These are phyloP conservation scores for Leccinum barrowsii DNA, from an alignment of 768 basidiomycete genomes.

Conservation along the genomic window DNA sequence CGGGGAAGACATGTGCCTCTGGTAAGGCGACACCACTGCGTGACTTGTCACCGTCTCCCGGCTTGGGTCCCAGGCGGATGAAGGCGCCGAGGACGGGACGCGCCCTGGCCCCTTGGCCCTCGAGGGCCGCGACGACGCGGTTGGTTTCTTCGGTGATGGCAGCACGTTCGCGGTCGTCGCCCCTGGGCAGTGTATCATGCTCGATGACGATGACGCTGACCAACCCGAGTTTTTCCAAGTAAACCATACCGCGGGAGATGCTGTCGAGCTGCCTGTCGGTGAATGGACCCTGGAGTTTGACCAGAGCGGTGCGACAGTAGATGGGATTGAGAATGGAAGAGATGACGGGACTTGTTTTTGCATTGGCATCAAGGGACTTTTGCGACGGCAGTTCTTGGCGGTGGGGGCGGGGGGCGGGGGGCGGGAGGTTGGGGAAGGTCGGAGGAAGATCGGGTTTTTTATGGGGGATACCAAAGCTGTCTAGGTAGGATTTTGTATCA, in stretches of 20 bases:
- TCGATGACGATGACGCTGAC: slow-evolving; percentile 96
- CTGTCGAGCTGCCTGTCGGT: slow-evolving; percentile 90
- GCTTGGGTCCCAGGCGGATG: slow-evolving; percentile 78
- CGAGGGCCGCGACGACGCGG: slow-evolving; percentile 77
- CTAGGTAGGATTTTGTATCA: slow-evolving; percentile 87
- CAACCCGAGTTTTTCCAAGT: slow-evolving; percentile 92
- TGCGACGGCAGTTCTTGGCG: slow-evolving; percentile 8
- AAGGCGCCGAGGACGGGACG: slow-evolving; percentile 87
- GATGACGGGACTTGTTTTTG: slow-evolving; percentile 50
- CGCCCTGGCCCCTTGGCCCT: slow-evolving; percentile 80
- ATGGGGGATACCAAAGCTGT: slow-evolving; percentile 77
- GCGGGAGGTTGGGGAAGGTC: slow-evolving; percentile 24
- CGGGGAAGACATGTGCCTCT: slow-evolving; percentile 76
- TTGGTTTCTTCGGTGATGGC: slow-evolving; percentile 76
- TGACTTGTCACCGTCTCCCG: slow-evolving; percentile 36
- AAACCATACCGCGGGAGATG: slow-evolving; percentile 89
- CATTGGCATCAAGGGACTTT: slow-evolving; percentile 31
- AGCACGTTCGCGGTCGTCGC: slow-evolving; percentile 66
- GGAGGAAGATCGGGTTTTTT: slow-evolving; percentile 20
- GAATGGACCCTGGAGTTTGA: slow-evolving; percentile 97
- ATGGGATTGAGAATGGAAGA: slow-evolving; percentile 84
- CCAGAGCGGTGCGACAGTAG: slow-evolving; percentile 82
- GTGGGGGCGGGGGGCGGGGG: slow-evolving; percentile 18
- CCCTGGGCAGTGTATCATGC: slow-evolving; percentile 68
- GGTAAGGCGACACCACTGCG: slow-evolving; percentile 42